Percentiles rank a stretch among this genome's conserved stretches.
Evolutionary conservation across 192 early-diverging fungal species (phyloP).

Genomic region (Funneliformis mosseae): DNA sequence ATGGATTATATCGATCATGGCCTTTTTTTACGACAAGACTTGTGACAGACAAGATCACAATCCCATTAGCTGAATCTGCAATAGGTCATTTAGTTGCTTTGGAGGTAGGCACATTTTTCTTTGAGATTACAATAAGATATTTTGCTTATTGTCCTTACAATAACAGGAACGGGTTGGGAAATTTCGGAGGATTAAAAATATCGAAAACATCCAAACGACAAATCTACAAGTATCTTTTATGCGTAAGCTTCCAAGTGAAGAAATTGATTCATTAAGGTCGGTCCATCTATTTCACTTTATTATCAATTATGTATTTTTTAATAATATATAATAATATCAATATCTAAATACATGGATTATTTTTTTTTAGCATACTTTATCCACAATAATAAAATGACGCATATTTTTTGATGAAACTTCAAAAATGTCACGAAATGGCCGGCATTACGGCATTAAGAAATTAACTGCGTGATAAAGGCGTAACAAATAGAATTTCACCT

Average conservation of each 20-base stretch:
- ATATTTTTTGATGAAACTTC: no score
- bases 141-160: conserved; percentile 20
- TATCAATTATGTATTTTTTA: no score
- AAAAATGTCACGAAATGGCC: no score
- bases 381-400: no score
- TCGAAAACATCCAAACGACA: neutral
- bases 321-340: no score
- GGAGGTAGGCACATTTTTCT: conserved; percentile 23
- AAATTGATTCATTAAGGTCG: neutral
- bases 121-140: conserved; percentile 20
- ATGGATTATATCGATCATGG: conserved; percentile 29
- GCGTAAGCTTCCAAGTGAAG: conserved; percentile 32
- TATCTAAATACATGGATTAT: no score
- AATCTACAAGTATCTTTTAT: conserved; percentile 30
- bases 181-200: conserved; percentile 35
- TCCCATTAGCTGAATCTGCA: conserved; percentile 34
- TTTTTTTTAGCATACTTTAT: no score
- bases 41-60: conserved; percentile 29
- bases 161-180: conserved; percentile 29
- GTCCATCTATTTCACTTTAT: no score
- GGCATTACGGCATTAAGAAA: no score
- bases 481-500: no score
- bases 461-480: no score
- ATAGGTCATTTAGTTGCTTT: conserved; percentile 35
- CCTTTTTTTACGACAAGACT: conserved; percentile 25